Percentiles rank a stretch among this genome's conserved stretches.
phyloP scores from a whole-genome alignment of 169 alveolate genomes.

The Plasmodium malariae region DNA sequence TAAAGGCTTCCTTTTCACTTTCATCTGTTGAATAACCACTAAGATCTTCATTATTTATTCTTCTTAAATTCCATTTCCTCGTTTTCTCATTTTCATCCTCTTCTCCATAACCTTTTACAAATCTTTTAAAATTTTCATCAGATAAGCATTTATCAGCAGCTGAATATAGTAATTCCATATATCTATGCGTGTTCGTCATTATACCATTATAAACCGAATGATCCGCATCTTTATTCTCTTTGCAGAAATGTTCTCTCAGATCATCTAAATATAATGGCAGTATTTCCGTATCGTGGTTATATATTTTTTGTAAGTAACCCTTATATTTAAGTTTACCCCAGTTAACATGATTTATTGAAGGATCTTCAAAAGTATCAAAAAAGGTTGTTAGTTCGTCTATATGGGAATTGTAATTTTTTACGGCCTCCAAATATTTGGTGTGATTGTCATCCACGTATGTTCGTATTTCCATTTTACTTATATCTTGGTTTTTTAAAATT shows the following conservation, averaged over 20 bases:
- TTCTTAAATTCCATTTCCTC: conserved; percentile 29
- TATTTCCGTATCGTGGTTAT: conserved; percentile 63
- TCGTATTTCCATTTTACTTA: conserved; percentile 33
- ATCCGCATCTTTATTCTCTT: conserved; percentile 60
- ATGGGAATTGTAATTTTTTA: conserved; percentile 59
- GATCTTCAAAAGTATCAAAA: conserved; percentile 66
- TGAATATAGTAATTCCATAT: conserved; percentile 82
- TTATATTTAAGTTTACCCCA: conserved; percentile 72
- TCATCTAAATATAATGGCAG: conserved; percentile 73
- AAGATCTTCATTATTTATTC: conserved; percentile 67
- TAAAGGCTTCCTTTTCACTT: conserved; percentile 75
- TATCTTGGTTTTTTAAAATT: conserved; percentile 13
- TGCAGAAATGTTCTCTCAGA: conserved; percentile 58
- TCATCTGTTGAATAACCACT: conserved; percentile 70
- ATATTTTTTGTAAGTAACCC: conserved; percentile 52
- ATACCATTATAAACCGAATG: conserved; percentile 83
- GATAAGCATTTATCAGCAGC: conserved; percentile 81
- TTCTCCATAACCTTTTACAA: conserved; percentile 67
- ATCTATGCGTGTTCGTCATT: conserved; percentile 84
- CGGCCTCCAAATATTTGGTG: conserved; percentile 70
- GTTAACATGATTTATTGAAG: conserved; percentile 37
- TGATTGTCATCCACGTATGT: conserved; percentile 64
- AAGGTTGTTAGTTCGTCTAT: conserved; percentile 35
- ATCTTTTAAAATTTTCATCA: conserved; percentile 53
- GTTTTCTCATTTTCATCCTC: conserved; percentile 66